Conservation (phyloP, 2,329 filamentous ascomycete genomes). For the Daldinia sp. region DNA sequence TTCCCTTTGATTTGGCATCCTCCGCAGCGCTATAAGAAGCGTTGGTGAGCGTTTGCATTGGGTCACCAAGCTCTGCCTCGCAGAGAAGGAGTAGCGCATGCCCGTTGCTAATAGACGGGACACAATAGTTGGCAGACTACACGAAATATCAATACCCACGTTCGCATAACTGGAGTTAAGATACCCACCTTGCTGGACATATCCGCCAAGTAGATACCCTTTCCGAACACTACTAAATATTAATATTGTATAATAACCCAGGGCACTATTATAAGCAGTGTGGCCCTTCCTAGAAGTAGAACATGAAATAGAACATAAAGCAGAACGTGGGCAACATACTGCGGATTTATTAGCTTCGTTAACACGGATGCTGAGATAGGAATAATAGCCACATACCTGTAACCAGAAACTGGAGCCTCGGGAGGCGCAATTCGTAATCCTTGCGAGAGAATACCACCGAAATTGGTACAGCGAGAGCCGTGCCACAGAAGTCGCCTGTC, state of each 20-base stretch:
- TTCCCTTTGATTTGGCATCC: constrained; percentile 65
- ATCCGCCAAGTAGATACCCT: constrained; percentile 88
- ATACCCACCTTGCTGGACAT: constrained; percentile 72
- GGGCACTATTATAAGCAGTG: background rate
- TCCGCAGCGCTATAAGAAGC: constrained; percentile 70
- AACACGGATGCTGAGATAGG: background rate
- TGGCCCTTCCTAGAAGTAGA: background rate
- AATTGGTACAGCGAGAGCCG: constrained; percentile 84
- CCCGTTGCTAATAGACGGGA: constrained; percentile 65
- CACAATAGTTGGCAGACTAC: constrained; percentile 78
- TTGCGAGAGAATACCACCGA: constrained; percentile 85
- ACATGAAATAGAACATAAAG: background rate
- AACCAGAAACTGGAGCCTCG: constrained; percentile 79
- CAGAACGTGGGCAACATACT: constrained; percentile 18
- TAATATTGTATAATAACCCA: background rate
- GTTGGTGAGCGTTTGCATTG: constrained; percentile 69
- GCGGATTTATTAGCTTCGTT: constrained; percentile 15
- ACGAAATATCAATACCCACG: constrained; percentile 18
- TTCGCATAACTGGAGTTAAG: background rate
- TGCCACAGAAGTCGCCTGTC: constrained; percentile 87
- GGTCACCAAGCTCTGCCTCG: constrained; percentile 81
- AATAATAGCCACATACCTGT: constrained; percentile 54
- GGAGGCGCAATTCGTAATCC: constrained; percentile 89
- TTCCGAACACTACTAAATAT: constrained; percentile 72
- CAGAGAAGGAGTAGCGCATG: constrained; percentile 81